These are phyloP conservation scores for Hanseniaspora mollemarum DNA, from an alignment of 805 yeast genomes.

Conservation along the genomic window DNA sequence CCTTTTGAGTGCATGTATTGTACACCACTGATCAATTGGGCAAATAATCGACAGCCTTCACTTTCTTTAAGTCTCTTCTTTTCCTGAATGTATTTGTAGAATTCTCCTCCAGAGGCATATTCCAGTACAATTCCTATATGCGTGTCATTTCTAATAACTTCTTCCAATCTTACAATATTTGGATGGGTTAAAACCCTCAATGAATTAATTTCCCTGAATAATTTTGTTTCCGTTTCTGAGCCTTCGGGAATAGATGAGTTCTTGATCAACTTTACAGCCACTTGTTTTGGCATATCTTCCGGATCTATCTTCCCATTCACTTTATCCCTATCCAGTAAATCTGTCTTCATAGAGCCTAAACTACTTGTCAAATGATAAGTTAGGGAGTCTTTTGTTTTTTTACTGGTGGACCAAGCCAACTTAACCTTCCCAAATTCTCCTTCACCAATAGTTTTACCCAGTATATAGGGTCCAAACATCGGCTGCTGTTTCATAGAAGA, in stretches of 20 bases:
- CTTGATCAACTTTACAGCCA: constrained; percentile 84
- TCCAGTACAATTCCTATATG: constrained; percentile 94
- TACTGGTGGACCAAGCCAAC: constrained; percentile 82
- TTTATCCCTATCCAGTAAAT: neutral
- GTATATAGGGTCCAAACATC: constrained; percentile 77
- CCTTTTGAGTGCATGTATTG: constrained; percentile 90
- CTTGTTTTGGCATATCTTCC: constrained; percentile 49
- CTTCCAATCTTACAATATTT: constrained; percentile 81
- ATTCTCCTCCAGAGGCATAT: constrained; percentile 95
- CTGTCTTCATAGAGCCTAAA: neutral
- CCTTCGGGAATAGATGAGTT: constrained; percentile 81
- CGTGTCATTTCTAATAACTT: constrained; percentile 84
- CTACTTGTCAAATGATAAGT: constrained; percentile 1
- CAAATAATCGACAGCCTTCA: constrained; percentile 74
- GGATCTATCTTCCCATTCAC: constrained; percentile 8
- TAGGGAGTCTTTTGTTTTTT: constrained; percentile 7
- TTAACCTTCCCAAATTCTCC: constrained; percentile 98
- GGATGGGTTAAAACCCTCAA: constrained; percentile 80
- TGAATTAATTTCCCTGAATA: constrained; percentile 87
- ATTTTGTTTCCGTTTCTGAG: constrained; percentile 75
- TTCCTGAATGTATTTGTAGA: constrained; percentile 81
- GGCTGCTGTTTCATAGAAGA: constrained; percentile 44
- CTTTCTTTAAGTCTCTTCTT: constrained; percentile 80
- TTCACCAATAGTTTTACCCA: constrained; percentile 91
- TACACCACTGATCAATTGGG: constrained; percentile 89